Percentiles rank a stretch among this genome's conserved stretches.
Evolutionary conservation across 73 alveolate genomes (phyloP).

Genomic region (Loxodes magnus): DNA sequence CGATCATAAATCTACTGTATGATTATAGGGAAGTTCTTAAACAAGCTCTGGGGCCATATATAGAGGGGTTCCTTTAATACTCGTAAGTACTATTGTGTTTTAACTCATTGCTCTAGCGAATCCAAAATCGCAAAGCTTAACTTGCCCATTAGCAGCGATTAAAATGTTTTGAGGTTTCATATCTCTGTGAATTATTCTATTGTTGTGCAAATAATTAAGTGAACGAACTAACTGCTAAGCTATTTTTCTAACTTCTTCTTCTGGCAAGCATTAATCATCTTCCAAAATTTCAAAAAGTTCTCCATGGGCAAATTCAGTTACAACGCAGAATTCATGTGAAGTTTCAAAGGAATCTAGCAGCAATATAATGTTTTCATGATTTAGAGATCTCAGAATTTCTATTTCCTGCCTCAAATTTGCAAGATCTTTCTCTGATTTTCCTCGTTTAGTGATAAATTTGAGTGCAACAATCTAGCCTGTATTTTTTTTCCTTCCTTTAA

Average conservation of each 20-base stretch:
- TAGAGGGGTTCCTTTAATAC: conserved; percentile 99
- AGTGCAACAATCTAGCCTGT: conserved; percentile 98
- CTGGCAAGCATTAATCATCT: conserved; percentile 98
- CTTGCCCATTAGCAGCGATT: conserved; percentile 94
- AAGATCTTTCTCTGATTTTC: conserved; percentile 96
- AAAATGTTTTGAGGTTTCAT: conserved; percentile 99
- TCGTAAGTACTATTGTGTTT: conserved; percentile 91
- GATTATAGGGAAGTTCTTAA: conserved; percentile 95
- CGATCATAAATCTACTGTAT: conserved; percentile 98
- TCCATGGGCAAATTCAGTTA: conserved; percentile 84
- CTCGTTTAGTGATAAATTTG: conserved; percentile 95
- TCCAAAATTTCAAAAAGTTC: conserved; percentile 98
- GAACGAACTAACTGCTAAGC: conserved; percentile 95
- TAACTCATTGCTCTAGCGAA: conserved; percentile 98
- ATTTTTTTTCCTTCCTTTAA: conserved; percentile 94
- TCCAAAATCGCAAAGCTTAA: conserved; percentile 99
- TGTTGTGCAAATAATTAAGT: conserved; percentile 59
- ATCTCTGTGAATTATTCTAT: conserved; percentile 97
- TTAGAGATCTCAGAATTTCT: conserved; percentile 80
- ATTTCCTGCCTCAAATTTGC: conserved; percentile 95
- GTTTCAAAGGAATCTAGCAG: conserved; percentile 98
- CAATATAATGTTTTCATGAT: conserved; percentile 96
- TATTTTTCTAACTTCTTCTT: conserved; percentile 91
- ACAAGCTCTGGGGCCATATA: conserved; percentile 99
- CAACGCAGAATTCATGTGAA: conserved; percentile 89